Percentiles rank a stretch among this genome's conserved stretches.
Evolutionary conservation across 2,329 filamentous ascomycete genomes (phyloP).

Genomic region (Saccharata proteae): DNA sequence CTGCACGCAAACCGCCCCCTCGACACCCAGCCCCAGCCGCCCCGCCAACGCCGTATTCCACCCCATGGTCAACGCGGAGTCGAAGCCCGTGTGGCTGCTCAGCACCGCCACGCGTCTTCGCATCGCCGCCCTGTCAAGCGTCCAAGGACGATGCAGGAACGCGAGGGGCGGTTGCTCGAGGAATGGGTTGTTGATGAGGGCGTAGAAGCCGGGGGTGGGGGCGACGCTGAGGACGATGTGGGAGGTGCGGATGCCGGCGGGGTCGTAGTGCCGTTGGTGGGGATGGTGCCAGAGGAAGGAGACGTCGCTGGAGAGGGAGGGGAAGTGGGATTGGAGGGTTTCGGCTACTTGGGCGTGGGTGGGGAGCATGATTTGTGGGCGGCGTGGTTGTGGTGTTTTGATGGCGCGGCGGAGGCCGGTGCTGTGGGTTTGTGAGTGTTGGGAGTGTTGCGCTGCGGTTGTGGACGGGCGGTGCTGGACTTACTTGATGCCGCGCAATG

Average conservation of each 20-base stretch:
- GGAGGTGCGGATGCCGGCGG: slow-evolving; percentile 18
- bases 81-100: slow-evolving; percentile 25
- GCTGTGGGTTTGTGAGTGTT: no score
- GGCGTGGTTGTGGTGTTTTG: no score
- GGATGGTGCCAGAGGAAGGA: slow-evolving; percentile 22
- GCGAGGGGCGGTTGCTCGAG: slow-evolving; percentile 13
- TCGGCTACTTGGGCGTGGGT: slow-evolving; percentile 12
- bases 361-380: background rate
- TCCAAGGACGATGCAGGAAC: slow-evolving; percentile 21
- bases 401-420: no score
- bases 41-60: slow-evolving; percentile 23
- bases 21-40: slow-evolving; percentile 19
- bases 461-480: no score
- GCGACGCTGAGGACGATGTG: slow-evolving; percentile 21
- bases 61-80: slow-evolving; percentile 27
- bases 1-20: slow-evolving; percentile 20
- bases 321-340: slow-evolving; percentile 19
- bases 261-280: slow-evolving; percentile 12
- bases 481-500: no score
- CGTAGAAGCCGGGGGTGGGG: slow-evolving; percentile 19
- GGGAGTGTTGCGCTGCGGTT: no score
- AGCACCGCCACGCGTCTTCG: slow-evolving; percentile 19
- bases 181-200: slow-evolving; percentile 14
- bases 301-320: slow-evolving; percentile 21
- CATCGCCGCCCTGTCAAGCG: slow-evolving; percentile 18